phyloP scores from a whole-genome alignment of 768 basidiomycete species.

The Phallus indusiatus region DNA sequence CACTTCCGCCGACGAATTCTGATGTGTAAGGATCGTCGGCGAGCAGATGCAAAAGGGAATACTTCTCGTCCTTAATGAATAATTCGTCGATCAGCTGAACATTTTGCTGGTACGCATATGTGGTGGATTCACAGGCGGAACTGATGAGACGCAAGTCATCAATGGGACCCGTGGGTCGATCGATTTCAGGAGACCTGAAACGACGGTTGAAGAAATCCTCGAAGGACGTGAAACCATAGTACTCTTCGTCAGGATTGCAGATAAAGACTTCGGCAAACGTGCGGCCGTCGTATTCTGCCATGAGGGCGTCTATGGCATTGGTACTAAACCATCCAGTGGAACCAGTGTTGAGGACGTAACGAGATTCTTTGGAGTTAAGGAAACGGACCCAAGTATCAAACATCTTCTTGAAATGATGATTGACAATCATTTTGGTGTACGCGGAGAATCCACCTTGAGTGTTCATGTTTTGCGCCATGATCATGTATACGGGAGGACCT shows the following conservation, averaged over 20 bases:
- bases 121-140: slow-evolving; percentile 46
- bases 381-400: slow-evolving; percentile 41
- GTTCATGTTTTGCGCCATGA: slow-evolving; percentile 13
- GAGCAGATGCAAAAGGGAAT: slow-evolving; percentile 51
- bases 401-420: slow-evolving; percentile 36
- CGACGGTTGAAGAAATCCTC: slow-evolving; percentile 48
- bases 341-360: slow-evolving; percentile 28
- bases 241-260: slow-evolving; percentile 28
- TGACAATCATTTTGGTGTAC: slow-evolving; percentile 33
- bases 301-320: slow-evolving; percentile 20
- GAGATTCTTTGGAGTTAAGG: slow-evolving; percentile 35
- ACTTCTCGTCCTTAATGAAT: slow-evolving; percentile 55
- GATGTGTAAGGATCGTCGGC: slow-evolving; percentile 28
- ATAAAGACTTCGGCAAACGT: slow-evolving; percentile 31
- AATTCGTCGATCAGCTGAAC: slow-evolving; percentile 37
- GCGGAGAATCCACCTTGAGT: slow-evolving; percentile 14
- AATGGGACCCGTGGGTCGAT: slow-evolving; percentile 31
- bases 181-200: slow-evolving; percentile 21
- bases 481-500: slow-evolving; percentile 11
- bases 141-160: slow-evolving; percentile 31
- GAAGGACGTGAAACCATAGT: slow-evolving; percentile 40
- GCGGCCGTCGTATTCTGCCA: neutral
- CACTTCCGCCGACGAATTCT: slow-evolving; percentile 39
- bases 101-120: slow-evolving; percentile 31
- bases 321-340: slow-evolving; percentile 40